phyloP scores from a whole-genome alignment of 805 yeast genomes.

The Blastobotrys americana region DNA sequence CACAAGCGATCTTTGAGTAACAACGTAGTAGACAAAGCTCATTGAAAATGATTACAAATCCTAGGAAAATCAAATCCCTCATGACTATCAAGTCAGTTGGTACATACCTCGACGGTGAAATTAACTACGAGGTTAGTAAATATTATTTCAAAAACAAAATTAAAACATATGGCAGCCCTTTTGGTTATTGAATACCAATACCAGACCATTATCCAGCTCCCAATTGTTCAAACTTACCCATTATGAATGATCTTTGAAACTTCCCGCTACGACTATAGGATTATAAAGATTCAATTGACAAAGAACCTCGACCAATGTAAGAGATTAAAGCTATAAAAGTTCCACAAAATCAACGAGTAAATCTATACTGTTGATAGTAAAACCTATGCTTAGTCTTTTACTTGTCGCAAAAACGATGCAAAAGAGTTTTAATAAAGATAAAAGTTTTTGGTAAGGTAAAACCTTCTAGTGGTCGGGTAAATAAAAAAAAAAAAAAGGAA shows the following conservation, averaged over 20 bases:
- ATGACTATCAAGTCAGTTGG: not conserved
- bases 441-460: not conserved
- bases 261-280: conserved; percentile 3
- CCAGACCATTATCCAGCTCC: too few species aligned
- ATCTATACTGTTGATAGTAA: conserved; percentile 4
- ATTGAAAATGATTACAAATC: too few species aligned
- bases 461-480: conserved; percentile 3
- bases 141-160: conserved; percentile 18
- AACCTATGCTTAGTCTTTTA: conserved; percentile 1
- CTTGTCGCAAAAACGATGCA: not conserved
- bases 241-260: conserved; percentile 20
- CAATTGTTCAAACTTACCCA: conserved; percentile 27
- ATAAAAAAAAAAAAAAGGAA: conserved; percentile 7
- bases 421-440: not conserved
- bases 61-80: too few species aligned
- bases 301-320: conserved; percentile 2
- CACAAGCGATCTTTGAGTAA: too few species aligned
- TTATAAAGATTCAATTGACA: conserved; percentile 1
- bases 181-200: too few species aligned
- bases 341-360: not conserved
- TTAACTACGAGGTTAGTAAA: conserved; percentile 16
- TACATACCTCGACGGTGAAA: conserved; percentile 25
- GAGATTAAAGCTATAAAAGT: conserved; percentile 3
- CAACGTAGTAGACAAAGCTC: too few species aligned
- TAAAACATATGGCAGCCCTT: too few species aligned